Conservation (phyloP, 306 rosid genomes). For the Dalbergia oliveri region DNA sequence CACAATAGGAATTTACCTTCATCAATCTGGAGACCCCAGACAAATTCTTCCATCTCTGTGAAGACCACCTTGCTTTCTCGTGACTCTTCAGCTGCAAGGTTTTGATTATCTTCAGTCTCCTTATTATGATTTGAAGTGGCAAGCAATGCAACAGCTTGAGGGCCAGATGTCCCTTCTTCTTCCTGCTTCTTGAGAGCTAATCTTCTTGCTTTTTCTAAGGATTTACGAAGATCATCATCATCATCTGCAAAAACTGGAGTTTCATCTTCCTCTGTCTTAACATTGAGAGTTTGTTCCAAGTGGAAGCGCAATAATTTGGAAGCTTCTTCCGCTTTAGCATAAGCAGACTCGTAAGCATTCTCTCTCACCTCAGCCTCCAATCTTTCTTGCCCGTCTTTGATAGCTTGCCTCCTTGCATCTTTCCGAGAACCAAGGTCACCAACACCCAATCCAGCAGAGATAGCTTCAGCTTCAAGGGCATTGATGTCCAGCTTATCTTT, state of each 20-base stretch:
- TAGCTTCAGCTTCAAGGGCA: constrained; percentile 96
- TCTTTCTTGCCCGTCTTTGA: constrained; percentile 74
- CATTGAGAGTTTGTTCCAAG: constrained; percentile 62
- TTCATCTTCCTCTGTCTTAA: constrained; percentile 72
- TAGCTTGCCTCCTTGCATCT: constrained; percentile 70
- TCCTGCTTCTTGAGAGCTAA: constrained; percentile 78
- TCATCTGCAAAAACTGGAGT: constrained; percentile 71
- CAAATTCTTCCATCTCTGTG: constrained; percentile 98
- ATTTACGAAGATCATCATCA: constrained; percentile 85
- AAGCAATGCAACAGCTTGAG: constrained; percentile 79
- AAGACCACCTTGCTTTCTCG: constrained; percentile 88
- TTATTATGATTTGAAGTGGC: constrained; percentile 62
- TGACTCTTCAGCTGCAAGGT: constrained; percentile 62
- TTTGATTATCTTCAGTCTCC: constrained; percentile 66
- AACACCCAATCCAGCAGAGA: constrained; percentile 88
- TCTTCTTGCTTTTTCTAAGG: constrained; percentile 84
- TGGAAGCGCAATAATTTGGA: constrained; percentile 77
- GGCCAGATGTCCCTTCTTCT: constrained; percentile 70
- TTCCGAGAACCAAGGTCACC: constrained; percentile 93
- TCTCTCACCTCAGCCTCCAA: constrained; percentile 79
- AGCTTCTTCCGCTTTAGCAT: constrained; percentile 91
- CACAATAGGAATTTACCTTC: constrained; percentile 63
- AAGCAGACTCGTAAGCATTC: constrained; percentile 85
- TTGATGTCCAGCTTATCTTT: constrained; percentile 90
- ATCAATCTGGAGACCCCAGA: constrained; percentile 93